Evolutionary conservation across 768 basidiomycete genomes (phyloP), one percentile per base, ranked within the genome.

Genomic region (Kwoniella europaea): DNA sequence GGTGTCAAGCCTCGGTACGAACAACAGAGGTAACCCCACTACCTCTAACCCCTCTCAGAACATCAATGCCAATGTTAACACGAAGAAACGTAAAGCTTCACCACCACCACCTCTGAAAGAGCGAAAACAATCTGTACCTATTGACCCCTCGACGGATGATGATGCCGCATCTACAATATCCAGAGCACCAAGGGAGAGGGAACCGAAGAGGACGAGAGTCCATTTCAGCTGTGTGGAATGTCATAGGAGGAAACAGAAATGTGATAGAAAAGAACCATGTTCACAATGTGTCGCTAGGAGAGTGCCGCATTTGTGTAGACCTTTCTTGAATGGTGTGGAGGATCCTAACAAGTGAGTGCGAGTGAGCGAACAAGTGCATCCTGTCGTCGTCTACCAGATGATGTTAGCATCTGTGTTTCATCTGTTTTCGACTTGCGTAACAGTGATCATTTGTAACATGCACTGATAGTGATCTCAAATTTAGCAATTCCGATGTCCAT

Each of bases 301-400:
- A 54, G 84, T 84, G 0, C 84, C 84, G 1, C 82, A 84, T 70
- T 78, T 84, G 2, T 84, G 84, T 65, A 60, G 84, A 63, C 82
- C 82, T 7, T 84, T 84, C 71, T 68, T 84, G 46, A 83, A 83
- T 68, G 82, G 82, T 4, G 79, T 77, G 4, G 82, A 84, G 58
- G 83, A 82, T 72, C 80, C 82, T 0, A 73, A 74, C 16, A 63
- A 69, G 82, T 81, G 43, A 71, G 80, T 81, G n/a, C n/a, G n/a
- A n/a, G n/a, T n/a, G n/a, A n/a, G 16, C 15, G 35, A 52, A 24
- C 24, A 10, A 46, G 44, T 6, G 12, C 10, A 16, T 50, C 13
- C 63, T 29, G 29, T 29, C 29, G 3, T 29, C 29, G 29, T 29
- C 29, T 29, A 29, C 29, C 29, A 29, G 29, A 29, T 29, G 29